Conservation (phyloP, 2,329 filamentous ascomycete species). For the Calonectria pteridis region DNA sequence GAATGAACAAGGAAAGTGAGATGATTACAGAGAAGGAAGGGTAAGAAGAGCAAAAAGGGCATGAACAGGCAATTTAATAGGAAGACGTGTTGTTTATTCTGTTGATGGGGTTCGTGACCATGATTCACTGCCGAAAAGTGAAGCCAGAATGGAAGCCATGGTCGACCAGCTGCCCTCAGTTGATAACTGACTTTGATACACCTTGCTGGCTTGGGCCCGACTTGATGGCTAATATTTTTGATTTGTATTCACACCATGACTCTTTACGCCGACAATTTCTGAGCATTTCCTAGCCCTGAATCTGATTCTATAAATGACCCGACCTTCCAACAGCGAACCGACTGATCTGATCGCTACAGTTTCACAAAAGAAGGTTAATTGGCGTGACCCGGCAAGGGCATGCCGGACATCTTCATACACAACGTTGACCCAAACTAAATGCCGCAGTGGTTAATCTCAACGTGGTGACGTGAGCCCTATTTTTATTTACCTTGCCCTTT, state of each 20-base stretch:
- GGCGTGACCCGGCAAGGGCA: no score
- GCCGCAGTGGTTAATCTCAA: no score
- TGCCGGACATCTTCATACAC: no score
- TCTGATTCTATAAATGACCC: neutral
- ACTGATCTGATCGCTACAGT: no score
- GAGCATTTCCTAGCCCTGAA: neutral
- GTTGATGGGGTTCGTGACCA: neutral
- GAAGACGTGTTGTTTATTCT: neutral
- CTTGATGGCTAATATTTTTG: neutral
- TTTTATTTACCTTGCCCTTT: no score
- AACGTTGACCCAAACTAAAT: no score
- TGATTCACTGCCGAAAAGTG: conserved; percentile 3
- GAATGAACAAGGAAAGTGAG: neutral
- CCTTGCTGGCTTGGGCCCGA: neutral
- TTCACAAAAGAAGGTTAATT: no score
- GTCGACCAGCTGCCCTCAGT: neutral
- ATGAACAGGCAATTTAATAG: neutral
- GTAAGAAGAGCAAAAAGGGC: no score
- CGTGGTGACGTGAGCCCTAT: no score
- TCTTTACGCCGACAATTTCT: neutral
- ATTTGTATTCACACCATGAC: neutral
- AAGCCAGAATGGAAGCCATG: neutral
- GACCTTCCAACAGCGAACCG: no score
- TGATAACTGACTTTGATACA: no score
- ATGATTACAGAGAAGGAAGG: neutral